phyloP scores from a whole-genome alignment of 495 filamentous ascomycete genomes.

The Penicillium chermesinum region DNA sequence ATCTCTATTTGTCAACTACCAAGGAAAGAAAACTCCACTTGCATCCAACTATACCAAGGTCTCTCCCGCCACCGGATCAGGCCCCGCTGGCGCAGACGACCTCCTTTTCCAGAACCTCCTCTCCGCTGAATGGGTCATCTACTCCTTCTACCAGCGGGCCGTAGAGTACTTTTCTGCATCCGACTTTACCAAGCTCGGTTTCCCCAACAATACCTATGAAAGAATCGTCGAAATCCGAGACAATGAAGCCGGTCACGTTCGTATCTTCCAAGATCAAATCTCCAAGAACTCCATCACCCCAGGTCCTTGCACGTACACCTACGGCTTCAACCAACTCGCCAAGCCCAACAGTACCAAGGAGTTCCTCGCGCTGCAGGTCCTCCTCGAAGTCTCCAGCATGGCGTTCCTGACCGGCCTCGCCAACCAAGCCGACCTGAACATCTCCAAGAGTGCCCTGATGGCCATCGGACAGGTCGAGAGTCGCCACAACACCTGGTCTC shows the following conservation, averaged over 20 bases:
- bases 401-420: slow-evolving; percentile 49
- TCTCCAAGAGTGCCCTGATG: slow-evolving; percentile 39
- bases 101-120: slow-evolving; percentile 50
- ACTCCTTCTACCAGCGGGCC: slow-evolving; percentile 48
- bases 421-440: slow-evolving; percentile 32
- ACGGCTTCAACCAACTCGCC: slow-evolving; percentile 33
- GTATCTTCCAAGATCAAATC: slow-evolving; percentile 51
- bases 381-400: slow-evolving; percentile 51
- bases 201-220: slow-evolving; percentile 42
- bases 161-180: slow-evolving; percentile 41
- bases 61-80: slow-evolving; percentile 6
- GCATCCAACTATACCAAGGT: slow-evolving; percentile 5
- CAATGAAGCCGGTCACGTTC: slow-evolving; percentile 53
- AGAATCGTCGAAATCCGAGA: slow-evolving; percentile 50
- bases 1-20: slow-evolving; percentile 38
- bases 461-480: slow-evolving; percentile 47
- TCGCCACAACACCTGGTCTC: slow-evolving; percentile 46
- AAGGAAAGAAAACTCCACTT: slow-evolving; percentile 26
- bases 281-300: slow-evolving; percentile 48
- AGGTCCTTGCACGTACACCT: slow-evolving; percentile 45
- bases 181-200: slow-evolving; percentile 37
- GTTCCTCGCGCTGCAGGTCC: slow-evolving; percentile 42
- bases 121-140: slow-evolving; percentile 51
- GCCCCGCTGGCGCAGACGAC: slow-evolving; percentile 36
- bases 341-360: slow-evolving; percentile 21